Percentiles rank a stretch among this genome's conserved stretches.
Evolutionary conservation across 2,329 filamentous ascomycete genomes (phyloP).

Genomic region (Rutstroemia sp.): DNA sequence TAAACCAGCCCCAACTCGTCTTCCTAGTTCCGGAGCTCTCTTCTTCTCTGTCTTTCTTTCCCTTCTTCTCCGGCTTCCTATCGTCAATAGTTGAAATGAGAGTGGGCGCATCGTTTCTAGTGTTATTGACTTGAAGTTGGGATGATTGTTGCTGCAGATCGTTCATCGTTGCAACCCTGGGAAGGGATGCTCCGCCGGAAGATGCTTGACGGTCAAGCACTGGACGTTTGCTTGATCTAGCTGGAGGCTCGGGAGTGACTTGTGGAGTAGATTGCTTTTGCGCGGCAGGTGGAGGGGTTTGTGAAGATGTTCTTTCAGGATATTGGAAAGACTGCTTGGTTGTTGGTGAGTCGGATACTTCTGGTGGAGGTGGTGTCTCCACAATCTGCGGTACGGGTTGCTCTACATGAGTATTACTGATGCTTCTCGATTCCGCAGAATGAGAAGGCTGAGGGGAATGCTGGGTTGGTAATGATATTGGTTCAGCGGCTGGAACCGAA

Average conservation of each 20-base stretch:
- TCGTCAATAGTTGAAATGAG: conserved; percentile 78
- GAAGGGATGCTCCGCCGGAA: background rate
- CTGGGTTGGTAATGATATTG: background rate
- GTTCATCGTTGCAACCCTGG: conserved; percentile 32
- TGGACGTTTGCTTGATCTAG: conserved; percentile 39
- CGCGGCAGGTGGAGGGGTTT: conserved; percentile 23
- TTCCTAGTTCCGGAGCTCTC: conserved; percentile 59
- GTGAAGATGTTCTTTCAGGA: conserved; percentile 9
- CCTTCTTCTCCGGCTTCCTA: conserved; percentile 65
- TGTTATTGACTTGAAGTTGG: conserved; percentile 61
- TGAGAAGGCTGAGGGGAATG: background rate
- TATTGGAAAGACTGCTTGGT: conserved; percentile 12
- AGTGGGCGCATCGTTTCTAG: conserved; percentile 69
- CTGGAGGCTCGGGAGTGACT: conserved; percentile 39
- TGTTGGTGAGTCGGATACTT: conserved; percentile 11
- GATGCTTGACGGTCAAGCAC: conserved; percentile 28
- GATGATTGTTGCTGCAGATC: conserved; percentile 60
- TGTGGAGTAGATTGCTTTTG: conserved; percentile 31
- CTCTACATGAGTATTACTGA: conserved; percentile 23
- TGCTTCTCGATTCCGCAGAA: conserved; percentile 16
- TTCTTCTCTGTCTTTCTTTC: conserved; percentile 54
- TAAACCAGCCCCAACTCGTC: conserved; percentile 81
- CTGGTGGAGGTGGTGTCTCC: conserved; percentile 50
- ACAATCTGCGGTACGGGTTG: conserved; percentile 49
- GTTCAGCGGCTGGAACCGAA: background rate